Base-by-base conservation (phyloP, 1,284 basidiomycete genomes). In the Sanghuangporus baumii region DNA sequence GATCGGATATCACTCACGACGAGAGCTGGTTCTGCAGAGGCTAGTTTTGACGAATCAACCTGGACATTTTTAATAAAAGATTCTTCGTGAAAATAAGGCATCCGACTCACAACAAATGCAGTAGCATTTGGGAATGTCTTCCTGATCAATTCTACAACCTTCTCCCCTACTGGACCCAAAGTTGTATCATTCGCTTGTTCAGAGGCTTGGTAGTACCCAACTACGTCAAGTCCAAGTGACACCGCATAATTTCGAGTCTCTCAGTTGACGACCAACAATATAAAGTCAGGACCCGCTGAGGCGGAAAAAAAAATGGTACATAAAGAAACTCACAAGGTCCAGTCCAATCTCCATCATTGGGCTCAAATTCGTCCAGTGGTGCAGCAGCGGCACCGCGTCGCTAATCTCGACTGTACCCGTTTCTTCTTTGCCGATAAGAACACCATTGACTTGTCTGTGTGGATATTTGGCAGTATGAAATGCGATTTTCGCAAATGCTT, bases 331-430 rank as follows among this genome's bases (percentile, higher is more conserved):
- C 68, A 89, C 89, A 68, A 91, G 73, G 67, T 88, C 86, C 55
- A 92, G 76, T 12, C 88, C 89, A 65, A 89, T 85, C 70, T 91
- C 88, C 85, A 89, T 89, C 84, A 88, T 88, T 2, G 87, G 86
- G 65, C 85, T 88, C 59, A 91, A 75, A 67, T 80, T 86, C 9
- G 88, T 89, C 89, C 88, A 91, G 69, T 89, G 84, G 70, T 91
- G 90, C 56, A 90, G 78, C 38, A 91, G 76, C n/a, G 89, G 89
- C 40, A 92, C 77, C 3, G 84, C 79, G 69, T 91, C 89, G 56
- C 78, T 74, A 56, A 88, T 79, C 62, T 73, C 71, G 40, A 88
- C 78, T 2, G 71, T 69, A 11, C 59, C 47, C 47, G 34, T 64
- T 52, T 69, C 67, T 59, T 74, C 68, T 57, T 76, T 78, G 48